Evolutionary conservation across 768 basidiomycete genomes (phyloP), one percentile per base, ranked within the genome.

Genomic region (Tricholoma terreum): DNA sequence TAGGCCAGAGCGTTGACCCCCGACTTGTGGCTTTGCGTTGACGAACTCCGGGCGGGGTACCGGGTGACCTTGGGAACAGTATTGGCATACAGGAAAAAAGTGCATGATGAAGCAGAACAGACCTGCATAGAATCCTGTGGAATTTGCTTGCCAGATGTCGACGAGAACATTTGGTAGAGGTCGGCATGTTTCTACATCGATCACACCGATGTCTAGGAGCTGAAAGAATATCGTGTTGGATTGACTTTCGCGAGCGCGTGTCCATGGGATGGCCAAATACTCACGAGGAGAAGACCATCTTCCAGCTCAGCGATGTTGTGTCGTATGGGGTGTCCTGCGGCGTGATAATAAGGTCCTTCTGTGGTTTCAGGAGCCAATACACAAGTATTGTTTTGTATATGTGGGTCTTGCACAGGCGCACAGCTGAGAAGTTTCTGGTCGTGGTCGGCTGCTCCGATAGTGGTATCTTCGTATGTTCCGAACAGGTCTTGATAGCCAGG

Each of bases 121-220:
- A 75, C 79, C 80, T n/a, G 81, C 77, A 57, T 84, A 84, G 52
- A 71, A 71, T 0, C 82, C 82, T 0, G 82, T 84, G 6, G 82
- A 77, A 58, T 84, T 84, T 3, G 81, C 80, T 59, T 81, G 80
- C 82, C 82, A 84, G 42, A 84, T 79, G 57, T 84, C 82, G 3
- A 84, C 81, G n/a, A 84, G 72, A 33, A 81, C 79, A 53, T 84
- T 80, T 0, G 81, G 80, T 0, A 82, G 70, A 4, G 82, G 81
- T 57, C 77, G 68, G 68, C 82, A 84, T 14, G 82, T 83, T 59
- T 84, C 77, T 0, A 84, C 78, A 53, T 84, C 82, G 21, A 84
- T 81, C 0, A 84, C 82, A 9, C 82, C 82, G 21, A 84, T 82
- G 55, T 84, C 81, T 15, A 84, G 70, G 4, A 82, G 70, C 77